Percentiles rank a stretch among this genome's conserved stretches.
phyloP scores from a whole-genome alignment of 345 rosid genomes.

The Eucalyptus polybractea region DNA sequence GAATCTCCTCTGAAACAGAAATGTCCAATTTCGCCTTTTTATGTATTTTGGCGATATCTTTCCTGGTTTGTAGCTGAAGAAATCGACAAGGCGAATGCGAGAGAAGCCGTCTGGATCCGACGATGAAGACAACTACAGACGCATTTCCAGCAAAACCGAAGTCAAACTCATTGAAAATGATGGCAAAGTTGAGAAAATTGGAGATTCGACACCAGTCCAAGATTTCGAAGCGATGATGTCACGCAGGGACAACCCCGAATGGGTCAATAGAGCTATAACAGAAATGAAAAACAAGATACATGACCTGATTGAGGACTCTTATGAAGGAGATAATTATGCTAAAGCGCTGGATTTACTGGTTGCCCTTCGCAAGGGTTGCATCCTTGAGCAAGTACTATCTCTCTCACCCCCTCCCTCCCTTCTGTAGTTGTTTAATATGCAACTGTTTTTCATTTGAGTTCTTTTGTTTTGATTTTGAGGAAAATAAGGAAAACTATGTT shows the following conservation, averaged over 20 bases:
- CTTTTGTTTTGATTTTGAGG: not conserved
- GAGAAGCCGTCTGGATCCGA: slow-evolving; percentile 64
- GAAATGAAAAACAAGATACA: slow-evolving; percentile 47
- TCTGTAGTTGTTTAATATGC: not conserved
- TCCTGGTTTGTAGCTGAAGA: slow-evolving; percentile 48
- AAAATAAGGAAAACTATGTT: not conserved
- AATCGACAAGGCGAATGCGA: slow-evolving; percentile 23
- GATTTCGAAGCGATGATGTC: slow-evolving; percentile 85
- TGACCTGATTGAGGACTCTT: slow-evolving; percentile 28
- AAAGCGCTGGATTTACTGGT: slow-evolving; percentile 48
- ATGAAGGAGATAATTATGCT: slow-evolving; percentile 20
- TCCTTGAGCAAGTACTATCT: slow-evolving; percentile 62
- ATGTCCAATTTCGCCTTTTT: not conserved
- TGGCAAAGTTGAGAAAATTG: slow-evolving; percentile 21
- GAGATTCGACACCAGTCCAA: slow-evolving; percentile 52
- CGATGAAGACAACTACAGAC: slow-evolving; percentile 20
- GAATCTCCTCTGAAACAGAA: not conserved
- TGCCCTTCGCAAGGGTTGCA: slow-evolving; percentile 78
- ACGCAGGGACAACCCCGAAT: slow-evolving; percentile 61
- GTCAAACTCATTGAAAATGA: slow-evolving; percentile 2
- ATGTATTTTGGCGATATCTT: not conserved
- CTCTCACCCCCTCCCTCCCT: not conserved
- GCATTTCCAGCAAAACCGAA: slow-evolving; percentile 6
- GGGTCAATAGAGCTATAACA: slow-evolving; percentile 49
- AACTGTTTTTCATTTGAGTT: not conserved